These are phyloP conservation scores for Blastomyces silverae DNA, from an alignment of 2,329 filamentous ascomycete genomes.

Conservation along the genomic window DNA sequence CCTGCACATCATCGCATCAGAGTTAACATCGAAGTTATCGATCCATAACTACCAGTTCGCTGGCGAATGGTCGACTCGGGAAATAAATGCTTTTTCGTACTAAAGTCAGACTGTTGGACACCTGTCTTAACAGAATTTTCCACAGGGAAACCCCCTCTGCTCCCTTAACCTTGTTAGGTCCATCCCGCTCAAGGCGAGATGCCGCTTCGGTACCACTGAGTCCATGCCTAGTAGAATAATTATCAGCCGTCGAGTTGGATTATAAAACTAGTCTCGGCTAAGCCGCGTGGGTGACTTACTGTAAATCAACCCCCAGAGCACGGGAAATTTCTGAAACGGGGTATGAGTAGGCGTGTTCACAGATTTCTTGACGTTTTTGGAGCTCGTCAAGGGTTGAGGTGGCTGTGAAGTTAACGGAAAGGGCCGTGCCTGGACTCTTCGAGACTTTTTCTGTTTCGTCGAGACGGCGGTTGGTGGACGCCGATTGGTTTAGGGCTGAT, in stretches of 20 bases:
- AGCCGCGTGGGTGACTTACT: conserved; percentile 21
- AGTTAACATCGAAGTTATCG: conserved; percentile 18
- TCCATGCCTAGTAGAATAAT: conserved; percentile 46
- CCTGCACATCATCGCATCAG: conserved; percentile 40
- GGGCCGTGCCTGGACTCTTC: conserved; percentile 11
- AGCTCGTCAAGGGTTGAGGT: conserved; percentile 15
- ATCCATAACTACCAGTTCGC: conserved; percentile 15
- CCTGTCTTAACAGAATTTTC: conserved; percentile 69
- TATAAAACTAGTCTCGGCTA: neutral
- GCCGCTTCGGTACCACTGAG: conserved; percentile 57
- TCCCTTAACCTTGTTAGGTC: conserved; percentile 64
- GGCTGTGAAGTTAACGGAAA: conserved; percentile 9
- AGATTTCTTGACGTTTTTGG: conserved; percentile 16
- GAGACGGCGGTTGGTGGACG: conserved; percentile 13
- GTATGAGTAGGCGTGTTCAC: conserved; percentile 27
- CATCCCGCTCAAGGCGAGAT: conserved; percentile 59
- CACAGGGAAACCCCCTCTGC: conserved; percentile 65
- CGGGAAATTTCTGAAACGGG: conserved; percentile 22
- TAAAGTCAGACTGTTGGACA: conserved; percentile 69
- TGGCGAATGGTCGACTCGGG: conserved; percentile 20
- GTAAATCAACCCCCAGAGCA: conserved; percentile 24
- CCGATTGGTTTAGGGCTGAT: conserved; percentile 23
- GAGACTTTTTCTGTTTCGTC: conserved; percentile 22
- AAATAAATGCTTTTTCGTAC: conserved; percentile 35
- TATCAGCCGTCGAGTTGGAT: conserved; percentile 7